Conservation (phyloP, 305 asterid genomes). For the Fraxinus ornus region DNA sequence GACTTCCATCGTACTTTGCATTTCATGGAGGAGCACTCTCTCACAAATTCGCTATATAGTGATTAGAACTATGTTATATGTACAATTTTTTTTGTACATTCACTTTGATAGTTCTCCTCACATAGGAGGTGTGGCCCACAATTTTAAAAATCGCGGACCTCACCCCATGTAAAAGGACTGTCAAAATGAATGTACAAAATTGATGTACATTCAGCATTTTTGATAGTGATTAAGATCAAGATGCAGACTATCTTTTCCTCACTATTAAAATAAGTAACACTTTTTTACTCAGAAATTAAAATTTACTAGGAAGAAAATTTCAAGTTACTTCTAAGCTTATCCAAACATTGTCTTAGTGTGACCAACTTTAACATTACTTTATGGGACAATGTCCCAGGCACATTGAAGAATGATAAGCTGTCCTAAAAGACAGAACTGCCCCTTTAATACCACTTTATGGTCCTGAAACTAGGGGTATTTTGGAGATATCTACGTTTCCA, state of each 20-base stretch:
- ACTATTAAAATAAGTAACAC: background rate
- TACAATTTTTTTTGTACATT: too few species aligned
- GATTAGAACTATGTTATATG: background rate
- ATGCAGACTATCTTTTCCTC: background rate
- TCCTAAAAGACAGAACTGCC: slow-evolving; percentile 27
- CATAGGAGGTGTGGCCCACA: too few species aligned
- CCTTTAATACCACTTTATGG: slow-evolving; percentile 18
- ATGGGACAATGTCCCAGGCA: slow-evolving; percentile 34
- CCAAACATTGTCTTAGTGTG: background rate
- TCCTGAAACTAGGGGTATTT: slow-evolving; percentile 31
- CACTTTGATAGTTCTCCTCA: too few species aligned
- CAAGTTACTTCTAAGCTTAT: background rate
- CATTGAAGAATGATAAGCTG: slow-evolving; percentile 23
- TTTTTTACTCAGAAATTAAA: background rate
- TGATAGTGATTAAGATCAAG: background rate
- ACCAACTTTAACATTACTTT: background rate
- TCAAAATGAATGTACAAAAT: too few species aligned
- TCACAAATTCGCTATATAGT: background rate
- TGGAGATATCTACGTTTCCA: background rate
- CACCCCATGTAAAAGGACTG: too few species aligned
- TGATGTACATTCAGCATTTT: too few species aligned
- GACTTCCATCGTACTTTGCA: background rate
- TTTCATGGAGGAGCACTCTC: background rate
- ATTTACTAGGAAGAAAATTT: background rate
- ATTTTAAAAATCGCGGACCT: too few species aligned